Percentiles rank a stretch among this genome's conserved stretches.
These are phyloP conservation scores for Haplosporangium sp. DNA, from an alignment of 371 early-diverging fungal species.

Conservation along the genomic window DNA sequence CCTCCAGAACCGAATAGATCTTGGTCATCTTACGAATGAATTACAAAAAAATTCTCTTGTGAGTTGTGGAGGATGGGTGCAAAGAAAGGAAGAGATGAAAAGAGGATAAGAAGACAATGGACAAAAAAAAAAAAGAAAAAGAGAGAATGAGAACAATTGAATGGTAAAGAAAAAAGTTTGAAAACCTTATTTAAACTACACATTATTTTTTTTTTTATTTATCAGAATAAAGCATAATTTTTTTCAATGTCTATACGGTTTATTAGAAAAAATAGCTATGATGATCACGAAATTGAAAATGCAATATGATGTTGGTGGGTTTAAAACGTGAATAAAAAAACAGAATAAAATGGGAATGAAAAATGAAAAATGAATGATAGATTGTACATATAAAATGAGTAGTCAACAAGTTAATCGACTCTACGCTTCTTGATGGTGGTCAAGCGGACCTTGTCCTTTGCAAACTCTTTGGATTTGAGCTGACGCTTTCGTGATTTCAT, in stretches of 20 bases:
- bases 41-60: background rate
- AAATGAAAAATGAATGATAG: background rate
- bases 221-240: too few relatives aligned
- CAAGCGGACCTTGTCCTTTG: slow-evolving; percentile 57
- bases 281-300: background rate
- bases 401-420: slow-evolving; percentile 22
- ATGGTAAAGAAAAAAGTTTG: background rate
- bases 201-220: too few relatives aligned
- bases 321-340: background rate
- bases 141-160: background rate
- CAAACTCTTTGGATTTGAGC: slow-evolving; percentile 68
- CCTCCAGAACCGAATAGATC: slow-evolving; percentile 64
- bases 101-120: background rate
- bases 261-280: too few relatives aligned
- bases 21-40: slow-evolving; percentile 21
- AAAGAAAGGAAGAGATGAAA: background rate
- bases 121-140: too few relatives aligned
- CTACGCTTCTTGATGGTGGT: slow-evolving; percentile 57
- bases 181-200: too few relatives aligned
- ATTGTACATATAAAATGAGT: background rate
- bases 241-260: too few relatives aligned
- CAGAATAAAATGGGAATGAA: background rate
- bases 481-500: slow-evolving; percentile 71
- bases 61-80: background rate
- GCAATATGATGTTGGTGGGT: background rate